These are phyloP conservation scores for Dissophora globulifera DNA, from an alignment of 192 early-diverging fungal species.

Conservation along the genomic window DNA sequence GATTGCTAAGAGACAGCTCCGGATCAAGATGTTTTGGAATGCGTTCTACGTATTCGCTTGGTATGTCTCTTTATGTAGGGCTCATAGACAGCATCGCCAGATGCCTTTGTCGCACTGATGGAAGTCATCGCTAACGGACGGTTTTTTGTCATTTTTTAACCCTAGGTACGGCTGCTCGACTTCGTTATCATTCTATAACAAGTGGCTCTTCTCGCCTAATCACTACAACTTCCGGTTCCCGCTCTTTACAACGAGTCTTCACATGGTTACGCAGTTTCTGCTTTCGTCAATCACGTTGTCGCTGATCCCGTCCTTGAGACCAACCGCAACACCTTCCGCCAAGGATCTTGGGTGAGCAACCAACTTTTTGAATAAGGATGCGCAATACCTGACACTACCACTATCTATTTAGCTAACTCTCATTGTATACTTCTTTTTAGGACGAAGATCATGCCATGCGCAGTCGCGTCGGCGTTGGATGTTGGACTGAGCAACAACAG, in stretches of 20 bases:
- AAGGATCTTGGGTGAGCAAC: conserved; percentile 58
- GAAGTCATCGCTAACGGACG: too few species aligned
- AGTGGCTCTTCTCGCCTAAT: conserved; percentile 88
- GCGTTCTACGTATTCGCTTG: conserved; percentile 59
- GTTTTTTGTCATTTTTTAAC: conserved; percentile 4
- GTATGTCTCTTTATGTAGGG: conserved; percentile 10
- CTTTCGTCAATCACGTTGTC: conserved; percentile 65
- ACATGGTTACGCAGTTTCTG: conserved; percentile 87
- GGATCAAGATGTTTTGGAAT: conserved; percentile 46
- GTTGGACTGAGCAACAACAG: conserved; percentile 92
- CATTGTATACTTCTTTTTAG: conserved; percentile 20
- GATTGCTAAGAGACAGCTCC: conserved; percentile 32
- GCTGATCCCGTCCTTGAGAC: conserved; percentile 70
- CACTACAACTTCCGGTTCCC: conserved; percentile 91
- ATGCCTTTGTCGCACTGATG: too few species aligned
- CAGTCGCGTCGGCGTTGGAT: conserved; percentile 87
- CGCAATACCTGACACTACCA: neutral
- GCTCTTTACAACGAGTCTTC: conserved; percentile 86
- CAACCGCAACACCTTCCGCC: conserved; percentile 61
- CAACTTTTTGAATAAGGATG: neutral
- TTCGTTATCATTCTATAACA: conserved; percentile 89
- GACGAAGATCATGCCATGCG: conserved; percentile 86
- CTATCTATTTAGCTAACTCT: too few species aligned
- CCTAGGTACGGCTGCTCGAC: conserved; percentile 63
- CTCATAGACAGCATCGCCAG: neutral